phyloP scores from a whole-genome alignment of 2,329 filamentous ascomycete genomes.

The Penicillium sp. region DNA sequence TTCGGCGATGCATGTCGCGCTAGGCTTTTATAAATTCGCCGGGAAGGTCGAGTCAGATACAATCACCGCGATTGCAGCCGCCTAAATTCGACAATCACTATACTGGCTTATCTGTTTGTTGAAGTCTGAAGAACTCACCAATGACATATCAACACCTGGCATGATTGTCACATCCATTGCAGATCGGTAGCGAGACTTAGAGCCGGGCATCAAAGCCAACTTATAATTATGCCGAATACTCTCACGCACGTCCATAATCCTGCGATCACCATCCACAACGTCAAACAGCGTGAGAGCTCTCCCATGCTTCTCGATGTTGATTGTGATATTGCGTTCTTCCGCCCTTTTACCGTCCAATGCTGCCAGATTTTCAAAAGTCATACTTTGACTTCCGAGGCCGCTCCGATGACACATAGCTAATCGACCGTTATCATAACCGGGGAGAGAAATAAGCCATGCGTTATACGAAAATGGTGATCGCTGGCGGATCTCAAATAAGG shows the following conservation, averaged over 20 bases:
- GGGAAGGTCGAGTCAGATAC: too few relatives aligned
- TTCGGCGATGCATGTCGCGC: too few relatives aligned
- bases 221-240: slow-evolving; percentile 24
- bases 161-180: slow-evolving; percentile 25
- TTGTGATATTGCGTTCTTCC: slow-evolving; percentile 12
- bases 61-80: too few relatives aligned
- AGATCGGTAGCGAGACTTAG: slow-evolving; percentile 19
- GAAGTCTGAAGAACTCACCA: slow-evolving; percentile 14
- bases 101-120: too few relatives aligned
- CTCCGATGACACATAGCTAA: background rate
- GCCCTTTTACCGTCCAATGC: slow-evolving; percentile 9
- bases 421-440: slow-evolving; percentile 7
- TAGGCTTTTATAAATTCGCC: too few relatives aligned
- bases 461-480: background rate
- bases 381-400: slow-evolving; percentile 8
- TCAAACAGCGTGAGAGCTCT: slow-evolving; percentile 17
- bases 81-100: too few relatives aligned
- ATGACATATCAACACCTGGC: slow-evolving; percentile 25
- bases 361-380: slow-evolving; percentile 19
- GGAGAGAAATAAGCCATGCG: slow-evolving; percentile 38
- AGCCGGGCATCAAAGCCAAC: slow-evolving; percentile 14
- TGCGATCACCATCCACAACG: slow-evolving; percentile 23
- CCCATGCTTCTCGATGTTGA: slow-evolving; percentile 17
- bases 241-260: slow-evolving; percentile 20
- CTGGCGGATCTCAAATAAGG: slow-evolving; percentile 27